phyloP scores from a whole-genome alignment of 306 rosid species.

The Chamaecrista fasciculata region DNA sequence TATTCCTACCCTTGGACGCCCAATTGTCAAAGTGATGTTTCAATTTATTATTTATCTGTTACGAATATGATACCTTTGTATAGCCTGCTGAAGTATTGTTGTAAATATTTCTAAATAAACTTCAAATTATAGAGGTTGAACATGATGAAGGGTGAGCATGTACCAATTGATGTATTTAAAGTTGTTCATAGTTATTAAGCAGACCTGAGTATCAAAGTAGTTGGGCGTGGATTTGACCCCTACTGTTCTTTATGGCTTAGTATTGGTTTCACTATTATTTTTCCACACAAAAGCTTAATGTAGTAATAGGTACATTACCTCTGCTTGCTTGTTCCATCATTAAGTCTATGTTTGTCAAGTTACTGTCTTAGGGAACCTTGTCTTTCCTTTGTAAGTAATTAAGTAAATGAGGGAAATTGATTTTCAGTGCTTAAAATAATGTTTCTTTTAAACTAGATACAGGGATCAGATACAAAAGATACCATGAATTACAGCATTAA shows the following conservation, averaged over 20 bases:
- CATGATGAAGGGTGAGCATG: not conserved
- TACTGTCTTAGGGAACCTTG: not conserved
- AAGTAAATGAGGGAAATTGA: not conserved
- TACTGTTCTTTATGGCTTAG: not conserved
- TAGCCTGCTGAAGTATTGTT: not conserved
- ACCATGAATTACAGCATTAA: not conserved
- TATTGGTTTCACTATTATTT: not conserved
- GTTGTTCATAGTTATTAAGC: constrained; percentile 20
- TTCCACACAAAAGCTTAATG: constrained; percentile 2
- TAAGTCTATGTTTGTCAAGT: not conserved
- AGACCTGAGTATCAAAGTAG: constrained; percentile 3
- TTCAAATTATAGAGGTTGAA: not conserved
- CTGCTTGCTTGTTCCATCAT: not conserved
- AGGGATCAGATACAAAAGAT: not conserved
- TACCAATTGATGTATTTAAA: not conserved
- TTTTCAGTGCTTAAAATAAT: not conserved
- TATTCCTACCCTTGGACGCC: too few relatives aligned
- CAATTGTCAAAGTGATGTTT: not conserved
- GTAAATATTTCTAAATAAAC: not conserved
- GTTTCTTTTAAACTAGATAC: constrained; percentile 4
- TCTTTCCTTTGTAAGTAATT: not conserved
- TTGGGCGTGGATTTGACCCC: not conserved
- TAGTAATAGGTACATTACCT: not conserved
- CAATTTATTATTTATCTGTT: not conserved
- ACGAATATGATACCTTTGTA: not conserved